These are phyloP conservation scores for Aspergillus ruber DNA, from an alignment of 2,329 filamentous ascomycete species.

Conservation along the genomic window DNA sequence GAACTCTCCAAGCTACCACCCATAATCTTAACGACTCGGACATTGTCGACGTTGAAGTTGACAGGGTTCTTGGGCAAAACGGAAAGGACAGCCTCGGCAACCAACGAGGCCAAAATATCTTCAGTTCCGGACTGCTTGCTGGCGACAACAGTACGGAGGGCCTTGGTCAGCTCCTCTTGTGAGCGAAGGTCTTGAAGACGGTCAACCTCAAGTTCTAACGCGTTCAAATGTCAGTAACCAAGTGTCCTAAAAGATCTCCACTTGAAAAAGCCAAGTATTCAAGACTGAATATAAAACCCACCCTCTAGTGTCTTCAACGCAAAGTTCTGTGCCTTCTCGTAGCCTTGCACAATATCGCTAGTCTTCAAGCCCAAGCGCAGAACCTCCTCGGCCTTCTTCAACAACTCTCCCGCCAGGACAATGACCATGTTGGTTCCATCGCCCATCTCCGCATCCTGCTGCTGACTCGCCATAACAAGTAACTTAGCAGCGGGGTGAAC, in stretches of 20 bases:
- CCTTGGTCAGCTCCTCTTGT: slow-evolving; percentile 82
- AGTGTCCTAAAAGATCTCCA: neutral
- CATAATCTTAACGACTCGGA: slow-evolving; percentile 99
- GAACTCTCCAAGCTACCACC: slow-evolving; percentile 92
- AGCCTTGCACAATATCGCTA: slow-evolving; percentile 93
- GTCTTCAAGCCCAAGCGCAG: slow-evolving; percentile 96
- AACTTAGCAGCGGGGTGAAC: slow-evolving; percentile 97
- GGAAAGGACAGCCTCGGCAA: slow-evolving; percentile 75
- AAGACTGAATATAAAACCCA: slow-evolving; percentile 27
- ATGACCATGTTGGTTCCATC: slow-evolving; percentile 98
- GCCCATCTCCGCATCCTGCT: slow-evolving; percentile 98
- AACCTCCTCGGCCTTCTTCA: slow-evolving; percentile 95
- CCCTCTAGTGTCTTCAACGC: slow-evolving; percentile 77
- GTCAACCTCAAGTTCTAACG: slow-evolving; percentile 75
- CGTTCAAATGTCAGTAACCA: neutral
- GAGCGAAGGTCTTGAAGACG: slow-evolving; percentile 79
- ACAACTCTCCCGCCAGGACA: slow-evolving; percentile 84
- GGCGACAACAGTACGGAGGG: slow-evolving; percentile 87
- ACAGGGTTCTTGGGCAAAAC: slow-evolving; percentile 91
- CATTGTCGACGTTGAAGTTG: slow-evolving; percentile 98
- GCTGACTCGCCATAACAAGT: slow-evolving; percentile 96
- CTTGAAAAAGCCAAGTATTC: neutral
- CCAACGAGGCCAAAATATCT: slow-evolving; percentile 76
- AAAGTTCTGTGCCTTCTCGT: slow-evolving; percentile 88
- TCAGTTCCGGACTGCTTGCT: slow-evolving; percentile 96